Evolutionary conservation across 192 early-diverging fungal genomes (phyloP), one percentile per base, ranked within the genome.

Genomic region (Coemansia sp.): DNA sequence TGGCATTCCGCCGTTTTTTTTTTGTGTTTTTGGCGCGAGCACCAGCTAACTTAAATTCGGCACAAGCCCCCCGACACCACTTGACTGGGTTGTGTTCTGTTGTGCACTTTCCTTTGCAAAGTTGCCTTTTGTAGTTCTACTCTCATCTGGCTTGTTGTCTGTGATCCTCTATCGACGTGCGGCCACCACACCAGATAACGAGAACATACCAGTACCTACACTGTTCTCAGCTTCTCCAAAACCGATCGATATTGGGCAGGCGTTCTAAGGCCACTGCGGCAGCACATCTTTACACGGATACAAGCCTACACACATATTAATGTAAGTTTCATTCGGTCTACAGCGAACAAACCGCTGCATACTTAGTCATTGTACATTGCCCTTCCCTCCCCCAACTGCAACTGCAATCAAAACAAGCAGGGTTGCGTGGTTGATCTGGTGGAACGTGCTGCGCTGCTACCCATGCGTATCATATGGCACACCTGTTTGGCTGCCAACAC

Each of bases 311-410:
- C 52, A 24, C 28, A 5, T 22, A 53, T 54, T 54, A 54, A 54
- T 54, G 52, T 54, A 54, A 54, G 52, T 54, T 26, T 62, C 61
- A 54, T 24, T 31, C 28, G 49, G 23, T 22, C 5, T n/a, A 34
- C 61, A 62, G 61, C 22, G 61, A 10, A 4, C 52, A 28, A 2
- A 16, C 25, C 21, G 16, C 41, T 44, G 38, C 38, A 44, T 14
- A 16, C 14, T 16, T 14, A 44, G 38, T 44, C 38, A 44, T 44
- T 44, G 12, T 44, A 44, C 38, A 44, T 44, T 44, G 38, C 12
- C 16, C 12, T 14, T 30, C 9, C 38, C 12, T 16, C 38, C 34
- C 38, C 38, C 38, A 44, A 44, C 38, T 44, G 12, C 38, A 44
- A 3, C 38, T 44, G 38, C 38, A 16, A 44, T 44, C 38, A 44